Evolutionary conservation across 306 rosid genomes (phyloP).

Genomic region (Cicer cuneatum): DNA sequence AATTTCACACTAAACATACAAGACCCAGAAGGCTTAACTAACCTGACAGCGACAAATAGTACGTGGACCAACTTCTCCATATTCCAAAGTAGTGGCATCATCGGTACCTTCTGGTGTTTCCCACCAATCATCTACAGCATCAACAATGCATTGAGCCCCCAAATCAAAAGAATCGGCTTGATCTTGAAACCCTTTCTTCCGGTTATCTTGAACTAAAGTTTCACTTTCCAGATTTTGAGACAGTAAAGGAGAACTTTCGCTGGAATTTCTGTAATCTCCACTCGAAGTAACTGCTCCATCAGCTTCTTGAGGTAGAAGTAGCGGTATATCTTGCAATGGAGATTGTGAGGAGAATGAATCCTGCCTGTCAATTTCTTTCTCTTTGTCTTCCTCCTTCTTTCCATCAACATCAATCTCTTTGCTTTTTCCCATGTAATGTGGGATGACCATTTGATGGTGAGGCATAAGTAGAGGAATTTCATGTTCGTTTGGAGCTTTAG

Average conservation of each 20-base stretch:
- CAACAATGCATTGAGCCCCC: slow-evolving; percentile 44
- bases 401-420: slow-evolving; percentile 60
- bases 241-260: slow-evolving; percentile 40
- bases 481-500: slow-evolving; percentile 90
- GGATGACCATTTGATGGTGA: slow-evolving; percentile 98
- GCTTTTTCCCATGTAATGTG: slow-evolving; percentile 88
- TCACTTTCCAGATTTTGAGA: slow-evolving; percentile 39
- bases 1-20: slow-evolving; percentile 5
- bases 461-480: slow-evolving; percentile 95
- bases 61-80: slow-evolving; percentile 88
- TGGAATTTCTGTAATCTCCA: slow-evolving; percentile 50
- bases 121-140: slow-evolving; percentile 78
- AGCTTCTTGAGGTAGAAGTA: slow-evolving; percentile 76
- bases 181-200: slow-evolving; percentile 48
- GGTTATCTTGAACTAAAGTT: slow-evolving; percentile 45
- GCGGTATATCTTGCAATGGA: slow-evolving; percentile 75
- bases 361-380: slow-evolving; percentile 48
- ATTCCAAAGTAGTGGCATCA: slow-evolving; percentile 67
- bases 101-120: slow-evolving; percentile 70
- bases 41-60: slow-evolving; percentile 90
- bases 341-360: slow-evolving; percentile 75
- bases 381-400: slow-evolving; percentile 47
- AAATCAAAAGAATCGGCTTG: slow-evolving; percentile 52
- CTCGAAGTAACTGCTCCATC: slow-evolving; percentile 41
- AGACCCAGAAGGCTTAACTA: slow-evolving; percentile 44